Percentiles rank a stretch among this genome's conserved stretches.
These are phyloP conservation scores for Annulohypoxylon nitens DNA, from an alignment of 495 filamentous ascomycete species.

Conservation along the genomic window DNA sequence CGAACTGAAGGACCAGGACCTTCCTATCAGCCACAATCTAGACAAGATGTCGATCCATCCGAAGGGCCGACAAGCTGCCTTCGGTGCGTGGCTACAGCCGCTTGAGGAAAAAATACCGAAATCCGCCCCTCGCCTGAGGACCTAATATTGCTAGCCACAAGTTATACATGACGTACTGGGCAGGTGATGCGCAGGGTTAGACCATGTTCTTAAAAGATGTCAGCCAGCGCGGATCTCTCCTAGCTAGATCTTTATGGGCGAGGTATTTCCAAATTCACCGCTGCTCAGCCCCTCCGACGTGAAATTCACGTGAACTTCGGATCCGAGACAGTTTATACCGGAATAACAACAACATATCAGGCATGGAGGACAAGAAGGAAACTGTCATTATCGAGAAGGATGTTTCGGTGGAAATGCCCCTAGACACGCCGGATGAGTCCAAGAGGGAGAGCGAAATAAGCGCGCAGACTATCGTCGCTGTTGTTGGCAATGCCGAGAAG, in stretches of 20 bases:
- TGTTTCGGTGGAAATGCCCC: conserved; percentile 14
- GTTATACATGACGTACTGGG: conserved; percentile 12
- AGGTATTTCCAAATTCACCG: conserved; percentile 29
- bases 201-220: conserved; percentile 29
- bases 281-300: conserved; percentile 19
- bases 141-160: conserved; percentile 29
- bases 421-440: neutral
- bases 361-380: conserved; percentile 36
- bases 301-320: conserved; percentile 26
- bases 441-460: conserved; percentile 27
- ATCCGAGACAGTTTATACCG: conserved; percentile 13
- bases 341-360: conserved; percentile 5
- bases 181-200: conserved; percentile 11
- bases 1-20: conserved; percentile 28
- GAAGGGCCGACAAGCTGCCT: conserved; percentile 30
- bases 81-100: conserved; percentile 11
- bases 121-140: conserved; percentile 27
- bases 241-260: conserved; percentile 6
- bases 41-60: conserved; percentile 29
- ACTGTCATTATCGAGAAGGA: conserved; percentile 38
- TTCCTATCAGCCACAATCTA: conserved; percentile 39
- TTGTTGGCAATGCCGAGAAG: conserved; percentile 8
- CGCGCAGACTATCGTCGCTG: conserved; percentile 21
- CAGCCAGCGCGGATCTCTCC: conserved; percentile 9
- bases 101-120: conserved; percentile 29